Conservation (phyloP, 371 early-diverging fungal genomes). For the Mortierella sp. region DNA sequence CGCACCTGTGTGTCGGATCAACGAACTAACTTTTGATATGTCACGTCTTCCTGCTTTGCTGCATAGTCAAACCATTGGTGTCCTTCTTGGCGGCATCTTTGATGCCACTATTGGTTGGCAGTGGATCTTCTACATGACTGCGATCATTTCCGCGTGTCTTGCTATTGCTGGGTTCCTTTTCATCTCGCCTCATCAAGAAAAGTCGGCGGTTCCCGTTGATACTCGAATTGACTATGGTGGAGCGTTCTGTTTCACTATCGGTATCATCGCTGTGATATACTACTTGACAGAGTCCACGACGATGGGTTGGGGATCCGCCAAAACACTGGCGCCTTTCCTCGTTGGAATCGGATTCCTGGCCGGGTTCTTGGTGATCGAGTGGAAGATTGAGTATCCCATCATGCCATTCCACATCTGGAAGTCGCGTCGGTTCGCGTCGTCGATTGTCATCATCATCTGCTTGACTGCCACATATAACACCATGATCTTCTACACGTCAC, state of each 20-base stretch:
- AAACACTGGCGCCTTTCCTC: conserved; percentile 43
- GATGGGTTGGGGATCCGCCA: conserved; percentile 34
- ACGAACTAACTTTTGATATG: no score
- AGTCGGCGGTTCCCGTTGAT: conserved; percentile 6
- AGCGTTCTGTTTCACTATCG: conserved; percentile 25
- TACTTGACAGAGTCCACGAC: conserved; percentile 38
- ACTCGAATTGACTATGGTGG: conserved; percentile 31
- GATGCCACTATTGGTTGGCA: conserved; percentile 49
- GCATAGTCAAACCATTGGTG: conserved; percentile 46
- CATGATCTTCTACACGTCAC: conserved; percentile 52
- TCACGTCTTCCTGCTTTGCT: no score
- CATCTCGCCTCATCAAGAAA: conserved; percentile 26
- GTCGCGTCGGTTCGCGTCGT: conserved; percentile 45
- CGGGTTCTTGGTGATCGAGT: conserved; percentile 53
- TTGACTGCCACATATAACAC: conserved; percentile 49
- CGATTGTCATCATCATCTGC: conserved; percentile 45
- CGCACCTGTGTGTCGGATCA: no score
- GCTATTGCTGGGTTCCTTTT: conserved; percentile 28
- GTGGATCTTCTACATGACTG: conserved; percentile 40
- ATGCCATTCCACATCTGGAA: conserved; percentile 55
- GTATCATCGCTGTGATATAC: conserved; percentile 35
- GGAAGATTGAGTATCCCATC: conserved; percentile 46
- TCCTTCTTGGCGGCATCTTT: conserved; percentile 46
- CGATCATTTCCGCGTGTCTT: conserved; percentile 25
- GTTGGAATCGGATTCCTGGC: conserved; percentile 44